Conservation (phyloP, 352 stramenopile species). For the Albugo laibachii region DNA sequence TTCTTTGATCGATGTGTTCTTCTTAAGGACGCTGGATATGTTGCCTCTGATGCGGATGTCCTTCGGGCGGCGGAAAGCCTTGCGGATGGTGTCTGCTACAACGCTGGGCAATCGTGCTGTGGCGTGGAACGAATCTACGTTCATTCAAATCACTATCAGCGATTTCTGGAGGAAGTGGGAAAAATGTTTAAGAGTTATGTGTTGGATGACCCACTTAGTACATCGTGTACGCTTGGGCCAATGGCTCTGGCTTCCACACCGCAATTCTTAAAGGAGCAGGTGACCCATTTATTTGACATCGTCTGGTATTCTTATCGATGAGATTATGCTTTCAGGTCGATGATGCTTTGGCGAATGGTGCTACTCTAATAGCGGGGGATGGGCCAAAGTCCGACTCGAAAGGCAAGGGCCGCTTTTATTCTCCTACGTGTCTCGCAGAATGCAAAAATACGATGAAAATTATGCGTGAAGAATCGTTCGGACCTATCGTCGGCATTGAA, state of each 20-base stretch:
- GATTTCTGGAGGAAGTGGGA: conserved; percentile 44
- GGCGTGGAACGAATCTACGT: conserved; percentile 73
- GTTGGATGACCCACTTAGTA: conserved; percentile 38
- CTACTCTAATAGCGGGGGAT: conserved; percentile 22
- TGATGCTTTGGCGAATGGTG: conserved; percentile 54
- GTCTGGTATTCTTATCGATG: neutral
- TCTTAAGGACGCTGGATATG: conserved; percentile 45
- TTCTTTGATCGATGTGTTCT: conserved; percentile 2
- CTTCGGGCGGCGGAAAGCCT: conserved; percentile 37
- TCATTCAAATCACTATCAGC: conserved; percentile 57
- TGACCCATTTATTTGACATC: neutral
- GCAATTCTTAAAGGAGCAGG: conserved; percentile 17
- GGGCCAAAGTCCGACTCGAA: conserved; percentile 20
- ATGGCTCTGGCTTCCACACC: conserved; percentile 38
- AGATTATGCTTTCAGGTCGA: conserved; percentile 19
- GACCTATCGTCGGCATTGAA: conserved; percentile 57
- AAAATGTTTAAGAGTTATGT: conserved; percentile 42
- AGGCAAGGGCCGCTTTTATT: conserved; percentile 55
- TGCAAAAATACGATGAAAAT: conserved; percentile 50
- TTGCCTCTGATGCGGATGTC: conserved; percentile 43
- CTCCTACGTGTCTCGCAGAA: conserved; percentile 46
- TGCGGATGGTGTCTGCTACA: conserved; percentile 70
- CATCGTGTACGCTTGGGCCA: conserved; percentile 38
- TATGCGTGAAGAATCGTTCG: conserved; percentile 72
- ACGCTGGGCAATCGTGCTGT: conserved; percentile 71